Conservation (phyloP, 2,329 filamentous ascomycete species). For the Xylariaceae sp. region DNA sequence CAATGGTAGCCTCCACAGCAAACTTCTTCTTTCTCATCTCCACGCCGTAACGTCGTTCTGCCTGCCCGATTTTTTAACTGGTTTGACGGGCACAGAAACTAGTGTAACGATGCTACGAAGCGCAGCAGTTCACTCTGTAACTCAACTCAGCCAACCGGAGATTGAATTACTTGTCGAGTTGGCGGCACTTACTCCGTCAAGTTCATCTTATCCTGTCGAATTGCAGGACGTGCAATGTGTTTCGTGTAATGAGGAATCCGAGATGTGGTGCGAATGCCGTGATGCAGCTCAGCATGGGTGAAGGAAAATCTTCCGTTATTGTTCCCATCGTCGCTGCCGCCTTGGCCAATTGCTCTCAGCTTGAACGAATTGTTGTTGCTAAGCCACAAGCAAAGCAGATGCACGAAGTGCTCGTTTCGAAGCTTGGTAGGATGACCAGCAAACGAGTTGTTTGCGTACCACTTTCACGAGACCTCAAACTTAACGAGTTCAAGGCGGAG, state of each 20-base stretch:
- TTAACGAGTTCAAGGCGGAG: slow-evolving; percentile 39
- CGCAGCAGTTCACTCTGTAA: slow-evolving; percentile 49
- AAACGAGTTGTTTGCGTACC: slow-evolving; percentile 56
- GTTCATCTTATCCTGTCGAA: slow-evolving; percentile 44
- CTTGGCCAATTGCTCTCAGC: slow-evolving; percentile 47
- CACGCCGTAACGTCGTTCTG: slow-evolving; percentile 55
- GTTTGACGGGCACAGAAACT: slow-evolving; percentile 52
- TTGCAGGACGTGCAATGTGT: slow-evolving; percentile 46
- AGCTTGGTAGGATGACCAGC: slow-evolving; percentile 55
- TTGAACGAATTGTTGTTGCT: slow-evolving; percentile 59
- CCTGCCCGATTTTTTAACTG: slow-evolving; percentile 47
- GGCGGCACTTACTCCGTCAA: slow-evolving; percentile 39
- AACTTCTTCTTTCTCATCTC: slow-evolving; percentile 49
- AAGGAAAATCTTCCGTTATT: slow-evolving; percentile 69
- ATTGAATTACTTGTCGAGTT: slow-evolving; percentile 37
- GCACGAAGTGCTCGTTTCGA: slow-evolving; percentile 51
- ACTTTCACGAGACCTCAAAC: slow-evolving; percentile 50
- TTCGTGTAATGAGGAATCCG: slow-evolving; percentile 51
- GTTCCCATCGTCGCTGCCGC: slow-evolving; percentile 59
- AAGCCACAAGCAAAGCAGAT: slow-evolving; percentile 63
- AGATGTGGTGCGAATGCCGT: slow-evolving; percentile 44
- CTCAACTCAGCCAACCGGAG: slow-evolving; percentile 36
- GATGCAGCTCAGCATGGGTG: slow-evolving; percentile 70
- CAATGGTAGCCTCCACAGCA: slow-evolving; percentile 50
- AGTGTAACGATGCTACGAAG: slow-evolving; percentile 37